These are phyloP conservation scores for Rhodotorula kratochvilovae DNA, from an alignment of 768 basidiomycete genomes.

Conservation along the genomic window DNA sequence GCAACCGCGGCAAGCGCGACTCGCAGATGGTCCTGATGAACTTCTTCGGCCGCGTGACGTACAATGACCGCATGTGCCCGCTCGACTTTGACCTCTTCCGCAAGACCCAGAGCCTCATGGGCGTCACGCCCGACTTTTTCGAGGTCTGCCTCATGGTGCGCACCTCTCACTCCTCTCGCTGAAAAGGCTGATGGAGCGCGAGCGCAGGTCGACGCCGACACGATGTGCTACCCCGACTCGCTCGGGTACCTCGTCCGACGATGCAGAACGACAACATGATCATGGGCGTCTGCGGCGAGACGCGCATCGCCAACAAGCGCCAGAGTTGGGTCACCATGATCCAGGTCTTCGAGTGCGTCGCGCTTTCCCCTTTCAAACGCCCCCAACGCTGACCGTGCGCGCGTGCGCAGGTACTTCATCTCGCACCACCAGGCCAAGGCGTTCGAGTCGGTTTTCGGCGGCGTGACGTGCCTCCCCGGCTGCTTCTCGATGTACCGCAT, in stretches of 20 bases:
- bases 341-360: slow-evolving; percentile 73
- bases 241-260: slow-evolving; percentile 83
- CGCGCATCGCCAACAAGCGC: slow-evolving; percentile 96
- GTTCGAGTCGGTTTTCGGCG: slow-evolving; percentile 98
- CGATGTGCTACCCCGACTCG: slow-evolving; percentile 87
- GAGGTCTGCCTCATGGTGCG: slow-evolving; percentile 94
- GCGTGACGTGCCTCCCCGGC: slow-evolving; percentile 98
- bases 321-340: slow-evolving; percentile 98
- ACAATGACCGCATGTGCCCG: slow-evolving; percentile 97
- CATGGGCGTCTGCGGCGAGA: slow-evolving; percentile 99
- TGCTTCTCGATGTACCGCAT: slow-evolving; percentile 99
- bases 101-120: slow-evolving; percentile 92
- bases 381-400: background rate
- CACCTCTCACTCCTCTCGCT: slow-evolving; percentile 19
- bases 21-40: slow-evolving; percentile 99
- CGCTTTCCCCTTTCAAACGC: background rate
- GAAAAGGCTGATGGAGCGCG: too few relatives aligned
- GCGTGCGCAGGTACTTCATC: slow-evolving; percentile 68
- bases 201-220: slow-evolving; percentile 91
- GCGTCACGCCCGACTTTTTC: slow-evolving; percentile 98
- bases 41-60: slow-evolving; percentile 97
- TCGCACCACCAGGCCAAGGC: slow-evolving; percentile 97
- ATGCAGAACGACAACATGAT: slow-evolving; percentile 99
- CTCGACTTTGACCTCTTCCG: slow-evolving; percentile 97
- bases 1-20: slow-evolving; percentile 97